Percentiles rank a stretch among this genome's conserved stretches.
Evolutionary conservation across 257 asterid species (phyloP).

Genomic region (Nicotiana otophora): DNA sequence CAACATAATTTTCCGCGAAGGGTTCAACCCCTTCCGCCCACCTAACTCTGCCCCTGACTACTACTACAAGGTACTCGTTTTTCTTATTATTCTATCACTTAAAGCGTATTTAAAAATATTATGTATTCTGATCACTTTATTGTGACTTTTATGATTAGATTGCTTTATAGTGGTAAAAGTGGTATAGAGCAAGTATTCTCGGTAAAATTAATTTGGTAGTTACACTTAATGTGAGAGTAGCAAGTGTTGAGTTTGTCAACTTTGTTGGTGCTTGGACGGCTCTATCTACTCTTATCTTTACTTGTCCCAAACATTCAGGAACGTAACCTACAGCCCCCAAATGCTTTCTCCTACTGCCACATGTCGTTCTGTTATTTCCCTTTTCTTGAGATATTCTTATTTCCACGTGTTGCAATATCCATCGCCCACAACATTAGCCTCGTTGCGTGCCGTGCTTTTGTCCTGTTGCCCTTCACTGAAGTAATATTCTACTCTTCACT

Average conservation of each 20-base stretch:
- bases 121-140: too few species aligned
- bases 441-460: slow-evolving; percentile 15
- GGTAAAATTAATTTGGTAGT: background rate
- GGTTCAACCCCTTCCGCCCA: too few species aligned
- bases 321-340: background rate
- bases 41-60: too few species aligned
- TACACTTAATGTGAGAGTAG: background rate
- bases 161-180: background rate
- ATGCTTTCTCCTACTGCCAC: slow-evolving; percentile 10
- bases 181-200: background rate
- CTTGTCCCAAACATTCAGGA: slow-evolving; percentile 20
- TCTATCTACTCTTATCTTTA: background rate
- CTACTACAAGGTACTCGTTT: too few species aligned
- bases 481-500: background rate
- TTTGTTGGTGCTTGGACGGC: slow-evolving; percentile 2
- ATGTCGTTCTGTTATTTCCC: background rate
- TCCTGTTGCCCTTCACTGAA: background rate
- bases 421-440: background rate
- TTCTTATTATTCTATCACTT: too few species aligned
- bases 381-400: too few species aligned
- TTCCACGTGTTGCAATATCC: slow-evolving; percentile 13
- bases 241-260: background rate
- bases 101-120: too few species aligned
- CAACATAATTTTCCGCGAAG: too few species aligned
- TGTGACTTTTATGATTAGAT: too few species aligned